A percentile compares a stretch with the other conserved stretches of the same genome.
phyloP scores from a whole-genome alignment of 208 protist species.

The Angomonas ambiguus region DNA sequence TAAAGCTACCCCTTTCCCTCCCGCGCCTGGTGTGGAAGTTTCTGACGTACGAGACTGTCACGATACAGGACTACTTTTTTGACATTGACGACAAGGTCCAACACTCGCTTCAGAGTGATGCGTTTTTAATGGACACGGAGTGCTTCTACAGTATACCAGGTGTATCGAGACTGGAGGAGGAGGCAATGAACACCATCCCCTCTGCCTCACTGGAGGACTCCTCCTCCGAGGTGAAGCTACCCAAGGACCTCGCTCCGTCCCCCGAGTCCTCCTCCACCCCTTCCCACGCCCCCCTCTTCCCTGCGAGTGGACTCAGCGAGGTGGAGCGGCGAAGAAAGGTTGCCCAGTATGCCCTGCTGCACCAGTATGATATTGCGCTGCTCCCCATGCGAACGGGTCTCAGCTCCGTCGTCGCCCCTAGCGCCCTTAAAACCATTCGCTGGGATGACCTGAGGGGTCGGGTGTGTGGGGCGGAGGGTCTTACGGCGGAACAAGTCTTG shows the following conservation, averaged over 20 bases:
- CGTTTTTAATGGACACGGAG: constrained; percentile 72
- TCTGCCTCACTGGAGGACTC: neutral
- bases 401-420: constrained; percentile 43
- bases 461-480: constrained; percentile 57
- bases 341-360: constrained; percentile 59
- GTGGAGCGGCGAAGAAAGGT: constrained; percentile 34
- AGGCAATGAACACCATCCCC: neutral
- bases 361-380: constrained; percentile 81
- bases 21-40: constrained; percentile 87
- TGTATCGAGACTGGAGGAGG: constrained; percentile 2
- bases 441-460: constrained; percentile 81
- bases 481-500: constrained; percentile 61
- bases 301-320: constrained; percentile 11
- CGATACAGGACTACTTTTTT: constrained; percentile 74
- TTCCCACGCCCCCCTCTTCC: constrained; percentile 6
- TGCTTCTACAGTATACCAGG: constrained; percentile 52
- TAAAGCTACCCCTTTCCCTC: constrained; percentile 65
- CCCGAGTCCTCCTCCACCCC: constrained; percentile 7
- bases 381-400: constrained; percentile 64
- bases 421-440: constrained; percentile 52
- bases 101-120: constrained; percentile 60
- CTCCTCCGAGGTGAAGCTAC: neutral
- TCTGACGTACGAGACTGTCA: constrained; percentile 59
- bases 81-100: constrained; percentile 82
- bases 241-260: neutral